Percentiles rank a stretch among this genome's conserved stretches.
phyloP scores from a whole-genome alignment of 169 alveolate species.

The Eimeria mitis region DNA sequence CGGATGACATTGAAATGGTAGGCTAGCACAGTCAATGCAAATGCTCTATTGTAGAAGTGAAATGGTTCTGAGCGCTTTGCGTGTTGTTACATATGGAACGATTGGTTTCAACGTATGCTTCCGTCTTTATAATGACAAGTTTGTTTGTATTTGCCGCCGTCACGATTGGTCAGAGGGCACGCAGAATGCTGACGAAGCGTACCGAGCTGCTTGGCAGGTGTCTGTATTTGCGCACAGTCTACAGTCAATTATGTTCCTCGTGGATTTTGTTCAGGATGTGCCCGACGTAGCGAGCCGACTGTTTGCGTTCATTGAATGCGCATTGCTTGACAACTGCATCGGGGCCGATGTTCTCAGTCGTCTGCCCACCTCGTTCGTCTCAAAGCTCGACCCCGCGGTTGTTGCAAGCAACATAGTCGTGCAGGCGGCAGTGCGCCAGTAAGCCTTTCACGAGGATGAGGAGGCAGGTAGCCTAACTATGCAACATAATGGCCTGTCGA shows the following conservation, averaged over 20 bases:
- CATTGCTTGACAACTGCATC: slow-evolving; percentile 77
- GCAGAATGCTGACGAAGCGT: not conserved
- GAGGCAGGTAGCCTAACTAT: not conserved
- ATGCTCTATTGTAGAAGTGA: too few relatives aligned
- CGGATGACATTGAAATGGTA: slow-evolving; percentile 68
- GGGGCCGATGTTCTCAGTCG: slow-evolving; percentile 66
- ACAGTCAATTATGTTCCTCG: not conserved
- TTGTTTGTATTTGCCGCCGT: not conserved
- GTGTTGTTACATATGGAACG: not conserved
- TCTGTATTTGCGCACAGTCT: not conserved
- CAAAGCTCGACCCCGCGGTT: slow-evolving; percentile 52
- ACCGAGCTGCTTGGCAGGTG: not conserved
- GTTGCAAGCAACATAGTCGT: slow-evolving; percentile 46
- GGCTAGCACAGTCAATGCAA: slow-evolving; percentile 1
- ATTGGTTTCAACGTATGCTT: not conserved
- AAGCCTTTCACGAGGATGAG: not conserved
- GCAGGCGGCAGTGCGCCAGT: slow-evolving; percentile 47
- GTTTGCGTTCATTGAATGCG: slow-evolving; percentile 75
- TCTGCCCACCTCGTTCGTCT: slow-evolving; percentile 67
- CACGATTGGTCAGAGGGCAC: not conserved
- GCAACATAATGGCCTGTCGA: not conserved
- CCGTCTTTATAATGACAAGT: not conserved
- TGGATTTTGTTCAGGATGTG: slow-evolving; percentile 41
- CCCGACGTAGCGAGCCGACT: slow-evolving; percentile 66
- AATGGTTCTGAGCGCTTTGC: not conserved